A percentile compares a stretch with the other conserved stretches of the same genome.
phyloP scores from a whole-genome alignment of 2,329 filamentous ascomycete species.

The Ophidiomyces ophidiicola region DNA sequence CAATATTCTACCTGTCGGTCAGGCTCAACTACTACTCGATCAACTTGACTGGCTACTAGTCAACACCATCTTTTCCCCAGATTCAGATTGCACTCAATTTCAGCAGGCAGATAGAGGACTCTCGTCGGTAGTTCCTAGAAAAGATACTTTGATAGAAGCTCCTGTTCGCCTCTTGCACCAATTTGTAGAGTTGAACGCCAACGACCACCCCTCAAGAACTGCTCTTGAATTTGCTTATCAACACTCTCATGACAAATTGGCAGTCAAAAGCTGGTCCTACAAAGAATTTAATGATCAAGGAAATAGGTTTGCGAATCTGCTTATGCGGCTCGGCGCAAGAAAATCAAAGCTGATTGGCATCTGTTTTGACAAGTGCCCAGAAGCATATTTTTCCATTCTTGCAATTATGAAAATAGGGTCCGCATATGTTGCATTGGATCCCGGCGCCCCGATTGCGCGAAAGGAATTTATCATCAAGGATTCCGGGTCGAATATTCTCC shows the following conservation, averaged over 20 bases:
- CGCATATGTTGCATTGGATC: conserved; percentile 69
- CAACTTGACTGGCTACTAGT: conserved; percentile 61
- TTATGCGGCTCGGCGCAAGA: conserved; percentile 39
- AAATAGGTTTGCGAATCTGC: conserved; percentile 58
- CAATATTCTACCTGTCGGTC: conserved; percentile 53
- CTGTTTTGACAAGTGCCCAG: conserved; percentile 73
- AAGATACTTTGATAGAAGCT: conserved; percentile 45
- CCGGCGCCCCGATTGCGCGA: conserved; percentile 56
- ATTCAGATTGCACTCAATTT: conserved; percentile 32
- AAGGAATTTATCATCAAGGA: conserved; percentile 68
- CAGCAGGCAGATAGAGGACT: conserved; percentile 19
- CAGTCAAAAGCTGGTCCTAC: conserved; percentile 58
- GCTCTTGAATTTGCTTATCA: conserved; percentile 65
- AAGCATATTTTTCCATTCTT: conserved; percentile 70
- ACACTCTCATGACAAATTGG: conserved; percentile 32
- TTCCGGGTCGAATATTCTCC: conserved; percentile 51
- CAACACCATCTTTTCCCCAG: conserved; percentile 43
- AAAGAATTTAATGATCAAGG: conserved; percentile 56
- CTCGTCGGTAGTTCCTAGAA: conserved; percentile 55
- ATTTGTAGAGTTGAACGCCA: conserved; percentile 58
- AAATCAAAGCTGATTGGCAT: conserved; percentile 57
- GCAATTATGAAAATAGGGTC: conserved; percentile 74
- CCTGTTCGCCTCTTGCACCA: conserved; percentile 56
- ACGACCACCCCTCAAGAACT: conserved; percentile 42
- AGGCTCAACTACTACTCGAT: conserved; percentile 52